These are phyloP conservation scores for Capillidium heterosporum DNA, from an alignment of 371 early-diverging fungal species.

Conservation along the genomic window DNA sequence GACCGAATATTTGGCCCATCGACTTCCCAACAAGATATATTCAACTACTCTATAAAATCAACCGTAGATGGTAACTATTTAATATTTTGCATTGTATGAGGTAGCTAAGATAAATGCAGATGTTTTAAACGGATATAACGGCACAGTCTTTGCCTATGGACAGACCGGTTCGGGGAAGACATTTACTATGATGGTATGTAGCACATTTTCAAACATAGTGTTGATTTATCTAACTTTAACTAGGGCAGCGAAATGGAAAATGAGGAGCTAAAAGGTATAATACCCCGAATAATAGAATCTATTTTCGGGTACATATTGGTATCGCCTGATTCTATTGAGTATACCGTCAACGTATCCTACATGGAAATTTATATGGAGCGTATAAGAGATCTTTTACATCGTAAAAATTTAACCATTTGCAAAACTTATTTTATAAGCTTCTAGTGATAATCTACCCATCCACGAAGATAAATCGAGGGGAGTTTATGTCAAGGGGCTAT, in stretches of 20 bases:
- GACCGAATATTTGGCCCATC: conserved; percentile 76
- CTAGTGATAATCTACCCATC: conserved; percentile 75
- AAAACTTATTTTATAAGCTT: conserved; percentile 22
- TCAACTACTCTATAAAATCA: conserved; percentile 76
- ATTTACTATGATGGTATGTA: conserved; percentile 90
- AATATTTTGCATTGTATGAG: background rate
- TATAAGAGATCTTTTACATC: conserved; percentile 88
- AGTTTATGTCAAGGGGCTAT: conserved; percentile 88
- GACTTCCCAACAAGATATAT: conserved; percentile 63
- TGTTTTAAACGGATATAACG: conserved; percentile 76
- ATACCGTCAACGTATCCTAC: conserved; percentile 86
- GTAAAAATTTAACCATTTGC: conserved; percentile 18
- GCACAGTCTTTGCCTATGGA: conserved; percentile 97
- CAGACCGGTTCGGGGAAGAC: conserved; percentile 98
- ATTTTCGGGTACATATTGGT: conserved; percentile 76
- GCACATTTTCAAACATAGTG: background rate
- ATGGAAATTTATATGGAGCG: conserved; percentile 99
- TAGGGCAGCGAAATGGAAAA: conserved; percentile 86
- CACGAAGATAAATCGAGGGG: conserved; percentile 90
- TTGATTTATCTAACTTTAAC: conserved; percentile 27
- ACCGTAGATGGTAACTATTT: conserved; percentile 65
- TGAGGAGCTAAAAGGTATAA: conserved; percentile 73
- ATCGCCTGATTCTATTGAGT: conserved; percentile 72
- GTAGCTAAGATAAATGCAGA: conserved; percentile 12
- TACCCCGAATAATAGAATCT: conserved; percentile 79